Base-by-base conservation (phyloP, 108 stramenopile species). In the Cyclotella kingstonii region DNA sequence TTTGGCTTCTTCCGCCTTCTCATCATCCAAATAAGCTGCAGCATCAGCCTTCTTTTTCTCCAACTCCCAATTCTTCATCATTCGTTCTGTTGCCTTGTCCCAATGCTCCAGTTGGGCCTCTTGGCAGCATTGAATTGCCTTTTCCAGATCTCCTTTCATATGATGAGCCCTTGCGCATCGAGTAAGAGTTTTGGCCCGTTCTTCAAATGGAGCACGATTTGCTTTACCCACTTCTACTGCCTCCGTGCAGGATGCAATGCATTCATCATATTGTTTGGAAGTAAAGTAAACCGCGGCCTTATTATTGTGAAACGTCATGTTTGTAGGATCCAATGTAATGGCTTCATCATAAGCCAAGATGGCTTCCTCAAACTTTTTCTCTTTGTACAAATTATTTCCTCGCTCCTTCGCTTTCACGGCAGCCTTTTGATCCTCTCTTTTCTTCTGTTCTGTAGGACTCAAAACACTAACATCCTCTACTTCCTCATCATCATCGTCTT, bases 281-380 rank as follows among this genome's bases (percentile, higher is more conserved):
- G 94, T 95, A 66, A 98, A 94, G 77, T 84, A 92, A 15, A 98
- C 97, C 19, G 99, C 96, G 15, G 98, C 96, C 77, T 97, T 97
- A 82, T 99, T 99, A 47, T 66, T 85, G 29, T 84, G 35, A 71
- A 89, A 98, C 1, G 93, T 89, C 96, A 98, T 96, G 85, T 96
- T 94, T 33, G 92, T 85, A 5, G 87, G 84, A 73, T 98, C 98
- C 21, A 96, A 68, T n/a, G 84, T 84, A 69, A 85, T 91, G n/a
- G 98, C 98, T 74, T 94, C 96, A 49, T 97, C 92, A 73, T 98
- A 99, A 10, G 87, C 83, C n/a, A 84, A 93, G 33, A 99, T 41
- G 19, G 99, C 99, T 48, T 95, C 94, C 10, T 90, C 93, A 59
- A 98, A 97, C 44, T 98, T 82, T 70, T 95, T 93, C 18, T 60